These are phyloP conservation scores for Calonectria fujianensis DNA, from an alignment of 2,329 filamentous ascomycete genomes.

Conservation along the genomic window DNA sequence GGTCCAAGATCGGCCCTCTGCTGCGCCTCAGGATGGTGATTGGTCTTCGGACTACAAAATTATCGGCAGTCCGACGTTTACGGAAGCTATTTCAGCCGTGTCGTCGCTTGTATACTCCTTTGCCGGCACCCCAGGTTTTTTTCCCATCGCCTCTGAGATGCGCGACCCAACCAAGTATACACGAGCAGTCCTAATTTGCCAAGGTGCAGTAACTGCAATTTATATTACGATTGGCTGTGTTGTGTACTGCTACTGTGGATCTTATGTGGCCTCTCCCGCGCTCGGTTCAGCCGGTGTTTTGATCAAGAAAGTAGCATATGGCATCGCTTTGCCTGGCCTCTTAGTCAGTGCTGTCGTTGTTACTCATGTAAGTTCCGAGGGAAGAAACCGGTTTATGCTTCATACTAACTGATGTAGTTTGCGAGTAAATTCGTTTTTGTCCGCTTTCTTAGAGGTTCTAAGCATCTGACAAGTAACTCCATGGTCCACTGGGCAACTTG, in stretches of 20 bases:
- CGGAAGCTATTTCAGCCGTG: slow-evolving; percentile 57
- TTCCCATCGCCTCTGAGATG: slow-evolving; percentile 59
- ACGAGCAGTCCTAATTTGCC: slow-evolving; percentile 51
- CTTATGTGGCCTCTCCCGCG: slow-evolving; percentile 66
- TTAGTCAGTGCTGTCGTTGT: slow-evolving; percentile 47
- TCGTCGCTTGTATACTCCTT: slow-evolving; percentile 61
- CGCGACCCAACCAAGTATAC: slow-evolving; percentile 53
- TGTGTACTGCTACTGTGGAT: slow-evolving; percentile 68
- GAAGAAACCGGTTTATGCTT: background rate
- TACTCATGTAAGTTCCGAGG: background rate
- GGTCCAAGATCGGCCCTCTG: slow-evolving; percentile 43
- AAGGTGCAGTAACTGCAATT: slow-evolving; percentile 55
- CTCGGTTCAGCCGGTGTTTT: slow-evolving; percentile 65
- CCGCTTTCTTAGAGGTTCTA: slow-evolving; percentile 53
- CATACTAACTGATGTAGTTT: background rate
- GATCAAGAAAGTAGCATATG: slow-evolving; percentile 67
- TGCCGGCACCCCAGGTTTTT: slow-evolving; percentile 60
- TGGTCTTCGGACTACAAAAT: slow-evolving; percentile 58
- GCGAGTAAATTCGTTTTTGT: slow-evolving; percentile 43
- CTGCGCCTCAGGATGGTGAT: slow-evolving; percentile 36
- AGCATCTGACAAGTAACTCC: slow-evolving; percentile 56
- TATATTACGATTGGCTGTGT: slow-evolving; percentile 60
- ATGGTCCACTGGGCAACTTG: slow-evolving; percentile 57
- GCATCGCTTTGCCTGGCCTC: slow-evolving; percentile 57
- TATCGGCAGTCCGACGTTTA: slow-evolving; percentile 56